Base-by-base conservation (phyloP, 2,329 filamentous ascomycete species). In the Pyricularia pennisetigena region DNA sequence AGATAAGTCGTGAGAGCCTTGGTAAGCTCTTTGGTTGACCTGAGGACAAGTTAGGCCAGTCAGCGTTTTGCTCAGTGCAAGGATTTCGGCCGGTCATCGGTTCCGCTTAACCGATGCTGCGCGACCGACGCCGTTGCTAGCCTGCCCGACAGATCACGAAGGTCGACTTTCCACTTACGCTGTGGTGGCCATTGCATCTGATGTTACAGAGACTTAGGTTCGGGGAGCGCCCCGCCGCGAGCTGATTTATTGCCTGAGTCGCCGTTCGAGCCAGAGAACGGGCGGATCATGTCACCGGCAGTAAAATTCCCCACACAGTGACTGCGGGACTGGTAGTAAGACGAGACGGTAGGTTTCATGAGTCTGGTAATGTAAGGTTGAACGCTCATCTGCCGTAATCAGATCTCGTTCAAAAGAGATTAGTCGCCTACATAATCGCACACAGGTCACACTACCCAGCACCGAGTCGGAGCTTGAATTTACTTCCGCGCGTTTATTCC, bases 1-100 rank as follows among this genome's bases (percentile, higher is more conserved):
- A 86, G 72, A 75, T 82, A 85, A 74, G 78, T 76, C 68, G 79
- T 79, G 75, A 89, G 82, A 68, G 85, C 83, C 78, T 86, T 89
- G 72, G 80, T 79, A 64, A 90, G 81, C 73, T 89, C 86, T 74
- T 86, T 89, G 64, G 86, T 78, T n/a, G 85, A 83, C 70, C 85
- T 87, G 72, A 4, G 29, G 28, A 20, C 20, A 57, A 24, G 57
- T 16, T n/a, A 63, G 59, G 32, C 10, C 8, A 57, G 65, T 61
- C 49, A 67, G 54, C 26, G 57, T 61, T 61, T 61, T 16, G 23
- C 9, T 12, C 5, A 28, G 7, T 23, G 23, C n/a, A 3, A 12
- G 57, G 9, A n/a, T 24, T 23, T 35, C 32, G 26, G 12, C 28
- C 16, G 14, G n/a, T 20, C 57, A 49, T 23, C 35, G 64, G 9